A percentile compares a stretch with the other conserved stretches of the same genome.
Evolutionary conservation across 345 rosid species (phyloP).

Genomic region (Citrus reticulata): DNA sequence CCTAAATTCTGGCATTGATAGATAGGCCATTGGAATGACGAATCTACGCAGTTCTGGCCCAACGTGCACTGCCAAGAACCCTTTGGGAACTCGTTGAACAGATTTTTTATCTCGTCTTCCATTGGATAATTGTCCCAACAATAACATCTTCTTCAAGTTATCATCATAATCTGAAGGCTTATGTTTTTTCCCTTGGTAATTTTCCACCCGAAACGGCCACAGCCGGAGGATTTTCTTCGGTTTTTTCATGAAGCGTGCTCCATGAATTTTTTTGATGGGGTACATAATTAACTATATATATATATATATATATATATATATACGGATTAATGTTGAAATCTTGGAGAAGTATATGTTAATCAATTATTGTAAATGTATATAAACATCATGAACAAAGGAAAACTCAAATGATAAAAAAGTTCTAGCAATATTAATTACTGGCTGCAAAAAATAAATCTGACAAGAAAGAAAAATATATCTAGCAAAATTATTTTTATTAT

Average conservation of each 20-base stretch:
- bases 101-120: slow-evolving; percentile 5
- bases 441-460: neutral
- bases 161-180: neutral
- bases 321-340: no score
- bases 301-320: no score
- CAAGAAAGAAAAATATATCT: neutral
- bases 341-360: neutral
- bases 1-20: slow-evolving; percentile 52
- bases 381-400: neutral
- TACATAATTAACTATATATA: neutral
- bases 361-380: no score
- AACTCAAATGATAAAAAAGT: no score
- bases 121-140: slow-evolving; percentile 32
- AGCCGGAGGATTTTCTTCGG: slow-evolving; percentile 7
- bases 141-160: slow-evolving; percentile 21
- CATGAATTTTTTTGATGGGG: neutral
- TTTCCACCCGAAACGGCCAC: neutral
- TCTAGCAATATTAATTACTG: neutral
- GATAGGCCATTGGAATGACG: slow-evolving; percentile 49
- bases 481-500: neutral
- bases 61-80: slow-evolving; percentile 58
- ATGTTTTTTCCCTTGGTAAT: neutral
- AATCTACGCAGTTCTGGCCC: slow-evolving; percentile 55
- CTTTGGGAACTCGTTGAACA: slow-evolving; percentile 33
- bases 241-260: neutral